Conservation (phyloP, 2,329 filamentous ascomycete genomes). For the Exophiala sideris region DNA sequence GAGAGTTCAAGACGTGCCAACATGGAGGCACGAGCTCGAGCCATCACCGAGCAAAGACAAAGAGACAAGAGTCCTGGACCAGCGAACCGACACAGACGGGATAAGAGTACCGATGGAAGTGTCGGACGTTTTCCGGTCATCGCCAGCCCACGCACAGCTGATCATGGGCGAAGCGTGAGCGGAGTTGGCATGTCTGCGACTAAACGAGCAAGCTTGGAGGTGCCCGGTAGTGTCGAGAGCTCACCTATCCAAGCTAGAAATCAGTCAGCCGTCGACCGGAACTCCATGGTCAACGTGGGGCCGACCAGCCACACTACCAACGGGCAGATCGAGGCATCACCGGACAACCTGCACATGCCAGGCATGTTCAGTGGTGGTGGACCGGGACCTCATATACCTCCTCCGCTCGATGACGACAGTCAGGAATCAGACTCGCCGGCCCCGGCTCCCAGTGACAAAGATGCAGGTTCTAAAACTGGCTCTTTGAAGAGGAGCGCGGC, state of each 20-base stretch:
- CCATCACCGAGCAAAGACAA: constrained; percentile 68
- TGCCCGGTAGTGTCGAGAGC: constrained; percentile 61
- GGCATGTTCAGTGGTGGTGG: constrained; percentile 30
- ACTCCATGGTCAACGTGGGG: constrained; percentile 16
- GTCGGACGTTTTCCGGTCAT: constrained; percentile 63
- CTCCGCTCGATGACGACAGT: constrained; percentile 32
- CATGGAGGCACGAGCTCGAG: constrained; percentile 88
- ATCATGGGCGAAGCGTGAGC: constrained; percentile 37
- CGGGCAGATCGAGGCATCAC: constrained; percentile 35
- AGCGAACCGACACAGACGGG: constrained; percentile 64
- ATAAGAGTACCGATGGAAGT: constrained; percentile 64
- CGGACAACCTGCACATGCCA: constrained; percentile 34
- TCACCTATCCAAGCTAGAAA: constrained; percentile 40
- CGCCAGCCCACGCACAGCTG: constrained; percentile 70
- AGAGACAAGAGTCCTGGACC: constrained; percentile 67
- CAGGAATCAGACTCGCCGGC: constrained; percentile 14
- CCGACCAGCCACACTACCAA: constrained; percentile 1
- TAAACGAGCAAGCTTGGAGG: constrained; percentile 70
- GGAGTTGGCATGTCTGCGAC: constrained; percentile 45
- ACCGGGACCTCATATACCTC: constrained; percentile 33
- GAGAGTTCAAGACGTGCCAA: constrained; percentile 91
- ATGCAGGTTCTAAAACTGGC: constrained; percentile 54
- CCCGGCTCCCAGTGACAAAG: constrained; percentile 24
- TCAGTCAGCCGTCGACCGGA: constrained; percentile 23
- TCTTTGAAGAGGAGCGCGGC: constrained; percentile 54